A percentile compares a stretch with the other conserved stretches of the same genome.
phyloP scores from a whole-genome alignment of 2,329 filamentous ascomycete genomes.

The Colletotrichum magnum region DNA sequence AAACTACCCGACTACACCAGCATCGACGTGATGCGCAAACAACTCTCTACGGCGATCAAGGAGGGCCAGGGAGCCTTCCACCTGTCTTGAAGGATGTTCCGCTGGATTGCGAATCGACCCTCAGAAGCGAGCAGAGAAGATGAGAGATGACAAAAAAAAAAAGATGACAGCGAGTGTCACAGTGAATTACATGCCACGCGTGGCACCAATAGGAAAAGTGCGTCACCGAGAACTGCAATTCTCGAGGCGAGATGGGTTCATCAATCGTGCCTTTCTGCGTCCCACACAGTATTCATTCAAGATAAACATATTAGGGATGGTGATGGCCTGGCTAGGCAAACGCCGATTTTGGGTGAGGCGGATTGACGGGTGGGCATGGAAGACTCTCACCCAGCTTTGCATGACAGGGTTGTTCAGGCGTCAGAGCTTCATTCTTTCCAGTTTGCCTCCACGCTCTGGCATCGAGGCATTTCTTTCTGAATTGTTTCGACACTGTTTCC shows the following conservation, averaged over 20 bases:
- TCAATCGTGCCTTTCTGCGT: not conserved
- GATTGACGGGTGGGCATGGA: constrained; percentile 25
- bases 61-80: constrained; percentile 99
- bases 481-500: constrained; percentile 30
- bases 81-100: constrained; percentile 74
- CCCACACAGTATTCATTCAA: constrained; percentile 28
- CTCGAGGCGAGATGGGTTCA: constrained; percentile 5
- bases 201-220: constrained; percentile 14
- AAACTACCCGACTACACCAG: constrained; percentile 95
- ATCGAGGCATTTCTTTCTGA: constrained; percentile 31
- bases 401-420: constrained; percentile 42
- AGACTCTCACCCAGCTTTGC: constrained; percentile 35
- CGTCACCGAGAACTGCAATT: constrained; percentile 17
- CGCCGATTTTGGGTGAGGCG: constrained; percentile 31
- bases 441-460: constrained; percentile 34
- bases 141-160: constrained; percentile 5
- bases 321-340: constrained; percentile 20
- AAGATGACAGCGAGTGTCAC: not conserved
- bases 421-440: constrained; percentile 32
- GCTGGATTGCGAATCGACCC: not conserved
- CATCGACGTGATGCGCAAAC: constrained; percentile 81
- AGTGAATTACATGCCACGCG: constrained; percentile 7
- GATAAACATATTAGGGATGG: constrained; percentile 34
- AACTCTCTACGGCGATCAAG: constrained; percentile 87
- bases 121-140: not conserved